Percentiles rank a stretch among this genome's conserved stretches.
Conservation (phyloP, 768 basidiomycete genomes). For the Podaxis sp. region DNA sequence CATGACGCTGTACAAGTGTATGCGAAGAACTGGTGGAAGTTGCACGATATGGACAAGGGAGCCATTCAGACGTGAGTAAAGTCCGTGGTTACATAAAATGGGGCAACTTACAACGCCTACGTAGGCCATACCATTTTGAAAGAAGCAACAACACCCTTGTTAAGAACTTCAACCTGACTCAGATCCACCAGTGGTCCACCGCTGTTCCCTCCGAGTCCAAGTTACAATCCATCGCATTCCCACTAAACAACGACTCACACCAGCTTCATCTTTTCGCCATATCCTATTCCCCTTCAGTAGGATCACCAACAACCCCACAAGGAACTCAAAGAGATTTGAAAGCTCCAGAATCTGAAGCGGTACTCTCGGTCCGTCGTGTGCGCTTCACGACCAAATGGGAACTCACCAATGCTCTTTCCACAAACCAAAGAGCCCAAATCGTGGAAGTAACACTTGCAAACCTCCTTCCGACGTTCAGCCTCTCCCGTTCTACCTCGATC, state of each 20-base stretch:
- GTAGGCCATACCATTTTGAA: conserved; percentile 46
- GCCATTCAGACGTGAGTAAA: conserved; percentile 40
- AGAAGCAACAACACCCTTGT: conserved; percentile 21
- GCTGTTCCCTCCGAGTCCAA: conserved; percentile 38
- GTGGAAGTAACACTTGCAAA: conserved; percentile 55
- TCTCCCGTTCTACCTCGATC: conserved; percentile 28
- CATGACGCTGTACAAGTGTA: conserved; percentile 29
- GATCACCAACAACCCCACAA: neutral
- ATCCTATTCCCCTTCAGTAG: conserved; percentile 33
- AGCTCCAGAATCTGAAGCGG: conserved; percentile 19
- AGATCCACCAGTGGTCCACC: conserved; percentile 45
- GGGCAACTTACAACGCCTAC: neutral
- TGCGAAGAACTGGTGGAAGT: conserved; percentile 44
- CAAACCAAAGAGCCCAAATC: conserved; percentile 35
- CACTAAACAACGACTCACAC: conserved; percentile 24
- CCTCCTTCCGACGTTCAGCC: conserved; percentile 35
- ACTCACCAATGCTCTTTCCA: conserved; percentile 22
- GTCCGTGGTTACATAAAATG: neutral
- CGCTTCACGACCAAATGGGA: conserved; percentile 49
- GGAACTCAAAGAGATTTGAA: neutral
- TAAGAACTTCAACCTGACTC: conserved; percentile 40
- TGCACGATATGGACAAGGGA: conserved; percentile 37
- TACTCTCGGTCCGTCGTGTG: conserved; percentile 38
- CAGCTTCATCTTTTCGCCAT: conserved; percentile 47
- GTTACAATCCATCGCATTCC: conserved; percentile 44